Evolutionary conservation across 331 rosid genomes (phyloP).

Genomic region (Quercus tomentella): DNA sequence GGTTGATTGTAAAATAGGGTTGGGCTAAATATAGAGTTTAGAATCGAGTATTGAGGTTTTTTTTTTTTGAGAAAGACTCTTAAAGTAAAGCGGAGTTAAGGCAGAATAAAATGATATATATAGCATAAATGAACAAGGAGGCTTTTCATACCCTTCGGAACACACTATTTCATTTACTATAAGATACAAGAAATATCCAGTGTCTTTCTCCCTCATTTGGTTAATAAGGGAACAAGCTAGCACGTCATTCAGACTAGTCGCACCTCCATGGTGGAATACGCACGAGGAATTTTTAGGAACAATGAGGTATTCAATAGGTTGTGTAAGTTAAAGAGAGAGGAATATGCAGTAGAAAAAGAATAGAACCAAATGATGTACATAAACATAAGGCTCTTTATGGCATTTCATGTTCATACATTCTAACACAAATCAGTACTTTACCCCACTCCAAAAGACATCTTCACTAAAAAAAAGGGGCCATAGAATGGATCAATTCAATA

Average conservation of each 20-base stretch:
- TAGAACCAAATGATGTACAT: not conserved
- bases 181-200: not conserved
- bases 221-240: not conserved
- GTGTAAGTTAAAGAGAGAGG: not conserved
- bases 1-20: no score
- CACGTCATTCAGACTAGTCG: not conserved
- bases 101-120: not conserved
- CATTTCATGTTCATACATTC: slow-evolving; percentile 9
- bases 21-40: no score
- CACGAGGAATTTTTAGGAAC: not conserved
- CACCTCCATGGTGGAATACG: not conserved
- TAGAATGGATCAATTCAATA: slow-evolving; percentile 1
- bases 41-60: no score
- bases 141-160: not conserved
- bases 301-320: not conserved
- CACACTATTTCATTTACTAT: not conserved
- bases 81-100: not conserved
- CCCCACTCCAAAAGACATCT: slow-evolving; percentile 11
- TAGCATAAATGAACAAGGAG: not conserved
- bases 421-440: not conserved
- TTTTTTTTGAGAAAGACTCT: no score
- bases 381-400: not conserved
- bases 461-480: slow-evolving; percentile 12
- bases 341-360: not conserved
- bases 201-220: not conserved